Base-by-base conservation (phyloP, 257 asterid species). In the Anisodus tanguticus region DNA sequence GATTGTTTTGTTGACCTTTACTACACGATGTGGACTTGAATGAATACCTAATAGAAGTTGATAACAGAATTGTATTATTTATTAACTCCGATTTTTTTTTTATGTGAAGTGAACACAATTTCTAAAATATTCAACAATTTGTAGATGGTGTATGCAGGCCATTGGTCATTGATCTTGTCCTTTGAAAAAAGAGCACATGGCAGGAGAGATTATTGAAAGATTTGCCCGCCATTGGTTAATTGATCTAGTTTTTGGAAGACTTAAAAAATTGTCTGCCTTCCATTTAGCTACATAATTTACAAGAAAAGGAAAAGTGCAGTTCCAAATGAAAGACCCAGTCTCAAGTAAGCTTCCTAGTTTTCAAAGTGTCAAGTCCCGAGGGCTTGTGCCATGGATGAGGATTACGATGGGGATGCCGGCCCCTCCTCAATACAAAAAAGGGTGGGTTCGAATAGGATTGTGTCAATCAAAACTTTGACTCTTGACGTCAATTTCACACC, bases 81-180 rank as follows among this genome's bases (percentile, higher is more conserved):
- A 51, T 19, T 74, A 49, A 7, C 49, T 77, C 1, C 6, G 26
- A 19, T 26, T 26, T 26, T 0, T 26, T 26, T 26, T 26, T 26
- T 0, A 26, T 26, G 31, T 26, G 31, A 26, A 26, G 31, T 26
- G 31, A 26, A 26, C 31, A 26, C 31, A 26, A 26, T 26, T 26
- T 53, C 11, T 16, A 12, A 49, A 22, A 3, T 1, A 12, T 26
- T 53, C 31, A 77, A 77, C 7, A 7, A 31, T 53, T 49, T 53
- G 49, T 26, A 13, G 81, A 76, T 76, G 22, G 31, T 77, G 47
- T 53, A 77, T 77, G 49, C 64, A 77, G 49, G 49, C 16, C 45
- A 77, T 77, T 77, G 81, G 64, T 26, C 49, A 26, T 13, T 53
- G 81, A 31, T 76, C 63, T 22, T 49, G 37, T 76, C 64, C 64